Conservation (phyloP, 768 basidiomycete species). For the Boletus sensibilis region DNA sequence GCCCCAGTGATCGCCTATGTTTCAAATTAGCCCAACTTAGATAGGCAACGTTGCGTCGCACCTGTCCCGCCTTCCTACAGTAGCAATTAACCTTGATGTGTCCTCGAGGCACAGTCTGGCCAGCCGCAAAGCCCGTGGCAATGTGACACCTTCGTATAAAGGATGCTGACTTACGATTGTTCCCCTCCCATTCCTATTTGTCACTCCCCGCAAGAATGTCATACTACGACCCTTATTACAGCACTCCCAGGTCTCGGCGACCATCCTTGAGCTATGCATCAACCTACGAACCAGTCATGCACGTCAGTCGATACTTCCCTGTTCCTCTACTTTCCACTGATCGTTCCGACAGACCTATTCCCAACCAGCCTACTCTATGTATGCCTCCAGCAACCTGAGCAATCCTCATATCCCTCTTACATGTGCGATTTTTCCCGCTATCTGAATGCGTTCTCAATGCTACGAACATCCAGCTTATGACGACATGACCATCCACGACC, state of each 20-base stretch:
- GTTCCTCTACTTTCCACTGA: conserved; percentile 4
- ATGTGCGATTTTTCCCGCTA: conserved; percentile 32
- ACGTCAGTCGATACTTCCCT: conserved; percentile 35
- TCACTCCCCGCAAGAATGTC: conserved; percentile 34
- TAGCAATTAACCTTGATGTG: conserved; percentile 20
- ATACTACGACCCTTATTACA: conserved; percentile 43
- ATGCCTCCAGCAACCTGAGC: conserved; percentile 40
- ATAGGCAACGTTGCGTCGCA: conserved; percentile 9
- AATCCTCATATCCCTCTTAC: conserved; percentile 41
- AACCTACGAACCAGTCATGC: conserved; percentile 42
- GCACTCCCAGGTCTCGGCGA: conserved; percentile 32
- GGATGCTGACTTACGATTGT: not conserved
- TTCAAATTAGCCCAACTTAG: conserved; percentile 24
- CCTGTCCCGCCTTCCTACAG: conserved; percentile 15
- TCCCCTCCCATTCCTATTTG: conserved; percentile 8
- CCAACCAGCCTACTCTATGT: conserved; percentile 46
- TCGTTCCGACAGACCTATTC: conserved; percentile 33
- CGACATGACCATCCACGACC: conserved; percentile 46
- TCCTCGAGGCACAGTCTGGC: conserved; percentile 30
- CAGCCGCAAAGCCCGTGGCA: conserved; percentile 19
- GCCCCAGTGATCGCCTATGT: conserved; percentile 14
- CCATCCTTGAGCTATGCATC: conserved; percentile 35
- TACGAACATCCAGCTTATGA: conserved; percentile 47
- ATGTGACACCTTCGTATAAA: conserved; percentile 27
- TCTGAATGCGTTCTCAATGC: conserved; percentile 2